Percentiles rank a stretch among this genome's conserved stretches.
These are phyloP conservation scores for Dentiscutata heterogama DNA, from an alignment of 371 early-diverging fungal species.

Conservation along the genomic window DNA sequence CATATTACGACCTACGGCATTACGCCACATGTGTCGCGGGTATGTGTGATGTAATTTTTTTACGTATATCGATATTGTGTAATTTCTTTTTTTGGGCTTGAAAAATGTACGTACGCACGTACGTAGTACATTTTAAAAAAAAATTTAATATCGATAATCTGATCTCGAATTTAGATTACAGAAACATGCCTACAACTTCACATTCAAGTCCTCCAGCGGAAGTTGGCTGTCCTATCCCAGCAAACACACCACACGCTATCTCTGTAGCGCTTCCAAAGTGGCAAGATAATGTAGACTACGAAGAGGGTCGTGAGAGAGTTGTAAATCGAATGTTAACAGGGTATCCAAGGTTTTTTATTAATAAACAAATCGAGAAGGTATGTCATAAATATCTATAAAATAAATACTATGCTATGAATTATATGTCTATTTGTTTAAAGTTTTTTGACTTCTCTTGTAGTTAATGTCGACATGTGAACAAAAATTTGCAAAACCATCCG, in stretches of 20 bases:
- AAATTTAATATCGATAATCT: too few relatives aligned
- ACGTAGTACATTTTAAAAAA: too few relatives aligned
- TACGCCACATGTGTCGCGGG: too few relatives aligned
- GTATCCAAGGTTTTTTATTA: conserved; percentile 95
- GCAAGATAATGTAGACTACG: conserved; percentile 92
- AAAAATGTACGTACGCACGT: too few relatives aligned
- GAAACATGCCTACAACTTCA: not conserved
- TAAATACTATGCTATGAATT: not conserved
- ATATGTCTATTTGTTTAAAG: too few relatives aligned
- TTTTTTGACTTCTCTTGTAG: conserved; percentile 44
- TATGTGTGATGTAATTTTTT: too few relatives aligned
- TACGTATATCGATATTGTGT: too few relatives aligned
- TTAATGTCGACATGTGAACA: conserved; percentile 63
- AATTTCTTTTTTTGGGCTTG: too few relatives aligned
- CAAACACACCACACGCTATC: conserved; percentile 85
- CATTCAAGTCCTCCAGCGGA: conserved; percentile 50
- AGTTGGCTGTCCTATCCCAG: conserved; percentile 76
- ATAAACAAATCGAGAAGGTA: conserved; percentile 77
- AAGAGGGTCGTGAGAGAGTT: conserved; percentile 85
- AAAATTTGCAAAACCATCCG: conserved; percentile 73
- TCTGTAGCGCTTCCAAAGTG: conserved; percentile 95
- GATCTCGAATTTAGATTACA: too few relatives aligned
- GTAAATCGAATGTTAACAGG: conserved; percentile 81
- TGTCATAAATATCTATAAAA: conserved; percentile 16
- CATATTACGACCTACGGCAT: too few relatives aligned